Base-by-base conservation (phyloP, 73 alveolate genomes). In the Paramecium octaurelia region DNA sequence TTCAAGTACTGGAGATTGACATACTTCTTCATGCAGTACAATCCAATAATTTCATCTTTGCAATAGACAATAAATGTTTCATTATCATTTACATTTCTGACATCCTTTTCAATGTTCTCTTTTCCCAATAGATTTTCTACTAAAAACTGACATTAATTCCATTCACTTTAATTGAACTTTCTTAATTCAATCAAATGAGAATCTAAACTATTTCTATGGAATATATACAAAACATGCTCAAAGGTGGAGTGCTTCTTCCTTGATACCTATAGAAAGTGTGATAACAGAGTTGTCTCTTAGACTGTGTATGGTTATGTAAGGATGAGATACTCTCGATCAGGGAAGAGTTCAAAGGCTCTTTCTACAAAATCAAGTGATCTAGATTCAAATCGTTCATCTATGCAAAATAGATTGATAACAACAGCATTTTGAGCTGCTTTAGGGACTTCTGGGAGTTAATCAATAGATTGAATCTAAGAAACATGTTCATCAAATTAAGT, bases 281-380 rank as follows among this genome's bases (percentile, higher is more conserved):
- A 96, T 71, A 97, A 93, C 16, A 98, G 94, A 8, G 99, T 95
- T 48, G 96, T 95, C 92, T 98, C 99, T 24, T 98, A 95, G n/a
- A 97, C 98, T 64, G 99, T 97, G 83, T 97, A 99, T 7, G 99
- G 99, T 85, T 98, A 97, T 12, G 99, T 98, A 43, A 98, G 92
- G 27, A 98, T 97, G 80, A 98, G 77, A 92, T 98, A 98, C 86
- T 98, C 99, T 85, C 99, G 94, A 86, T 97, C 99, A 9, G 99
- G 99, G 92, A 96, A 98, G 73, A 95, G 95, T 86, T 97, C 99
- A 93, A 98, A 98, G 24, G 98, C 99, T 86, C 97, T 93, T 86
- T 96, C 95, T 64, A 98, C 95, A 93, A 98, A 98, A 89, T 98
- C 99, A 85, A 96, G 91, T 31, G 99, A 96, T 57, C 99, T 86